These are phyloP conservation scores for Mycogone perniciosa DNA, from an alignment of 2,329 filamentous ascomycete species.

Conservation along the genomic window DNA sequence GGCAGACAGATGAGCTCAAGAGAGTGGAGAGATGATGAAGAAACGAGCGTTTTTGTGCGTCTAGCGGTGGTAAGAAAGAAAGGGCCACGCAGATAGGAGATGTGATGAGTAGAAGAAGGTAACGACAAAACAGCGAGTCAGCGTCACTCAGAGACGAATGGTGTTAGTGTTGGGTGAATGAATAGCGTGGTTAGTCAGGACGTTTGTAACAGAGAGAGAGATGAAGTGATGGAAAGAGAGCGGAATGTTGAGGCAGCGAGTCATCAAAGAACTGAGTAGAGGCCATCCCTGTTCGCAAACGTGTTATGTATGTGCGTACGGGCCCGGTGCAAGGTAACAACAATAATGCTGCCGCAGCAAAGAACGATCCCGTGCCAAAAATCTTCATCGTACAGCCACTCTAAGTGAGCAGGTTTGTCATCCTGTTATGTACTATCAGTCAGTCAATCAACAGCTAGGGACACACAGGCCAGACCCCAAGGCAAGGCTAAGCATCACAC, in stretches of 20 bases:
- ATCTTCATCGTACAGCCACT: too few relatives aligned
- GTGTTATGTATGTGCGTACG: too few relatives aligned
- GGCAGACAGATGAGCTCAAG: not conserved
- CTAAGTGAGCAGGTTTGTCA: too few relatives aligned
- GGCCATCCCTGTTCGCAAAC: too few relatives aligned
- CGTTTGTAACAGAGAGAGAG: too few relatives aligned
- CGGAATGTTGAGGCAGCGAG: not conserved
- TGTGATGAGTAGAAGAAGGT: constrained; percentile 1
- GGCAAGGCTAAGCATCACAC: not conserved
- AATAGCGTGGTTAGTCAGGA: too few relatives aligned
- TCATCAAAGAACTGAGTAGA: not conserved
- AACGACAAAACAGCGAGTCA: not conserved
- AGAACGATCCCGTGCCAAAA: too few relatives aligned
- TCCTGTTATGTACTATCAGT: not conserved
- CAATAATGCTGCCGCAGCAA: too few relatives aligned
- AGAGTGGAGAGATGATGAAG: not conserved
- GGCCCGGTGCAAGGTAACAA: too few relatives aligned
- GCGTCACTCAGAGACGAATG: not conserved
- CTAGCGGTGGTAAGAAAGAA: too few relatives aligned
- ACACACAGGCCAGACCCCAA: not conserved
- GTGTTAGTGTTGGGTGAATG: constrained; percentile 3
- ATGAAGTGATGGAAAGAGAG: not conserved
- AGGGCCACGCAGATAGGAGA: constrained; percentile 1
- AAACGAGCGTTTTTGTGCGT: not conserved
- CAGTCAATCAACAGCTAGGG: not conserved